Base-by-base conservation (phyloP, 2,329 filamentous ascomycete genomes). In the Fusarium duplospermum region DNA sequence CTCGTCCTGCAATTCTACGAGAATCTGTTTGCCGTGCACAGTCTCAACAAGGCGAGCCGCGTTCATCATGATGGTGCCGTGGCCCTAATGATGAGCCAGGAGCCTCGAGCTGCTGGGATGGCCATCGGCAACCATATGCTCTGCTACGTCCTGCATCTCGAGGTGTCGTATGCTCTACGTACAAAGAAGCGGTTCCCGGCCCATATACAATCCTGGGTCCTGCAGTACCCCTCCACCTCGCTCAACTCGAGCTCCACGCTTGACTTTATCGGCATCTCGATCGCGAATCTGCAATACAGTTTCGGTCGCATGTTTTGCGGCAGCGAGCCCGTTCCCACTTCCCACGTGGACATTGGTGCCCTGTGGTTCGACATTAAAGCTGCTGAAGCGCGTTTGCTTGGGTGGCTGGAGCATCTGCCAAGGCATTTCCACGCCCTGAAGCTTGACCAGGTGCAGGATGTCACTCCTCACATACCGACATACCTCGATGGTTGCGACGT, bases 1-100 rank as follows among this genome's bases (percentile, higher is more conserved):
- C 62, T 71, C 2, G 62, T 66, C 13, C 66, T 71, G 7, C 65
- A 71, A 14, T 71, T 69, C 59, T 58, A 71, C 29, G 69, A 71
- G 36, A 60, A 64, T 16, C 31, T 71, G 6, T 54, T 67, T 9
- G 69, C 65, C 4, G 50, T 47, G 22, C 64, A 59, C 24, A 35
- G 42, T n/a, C 61, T 54, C 6, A 40, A 27, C 11, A 45, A 54
- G n/a, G 60, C 66, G 1, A 42, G 56, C 18, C 18, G 33, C 0
- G 62, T 59, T 38, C 69, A 71, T n/a, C 62, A 71, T 16, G 52
- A 69, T 8, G 69, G 69, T 3, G 69, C 69, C 1, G 52, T 71
- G 4, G 50, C 58, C 8, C 47, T 71, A 35, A 42, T 71, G 16
- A 60, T 68, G 57, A 56, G 35, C 38, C 69, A 71, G 22, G 22